phyloP scores from a whole-genome alignment of 805 yeast species.

The Candida silvicultrix region DNA sequence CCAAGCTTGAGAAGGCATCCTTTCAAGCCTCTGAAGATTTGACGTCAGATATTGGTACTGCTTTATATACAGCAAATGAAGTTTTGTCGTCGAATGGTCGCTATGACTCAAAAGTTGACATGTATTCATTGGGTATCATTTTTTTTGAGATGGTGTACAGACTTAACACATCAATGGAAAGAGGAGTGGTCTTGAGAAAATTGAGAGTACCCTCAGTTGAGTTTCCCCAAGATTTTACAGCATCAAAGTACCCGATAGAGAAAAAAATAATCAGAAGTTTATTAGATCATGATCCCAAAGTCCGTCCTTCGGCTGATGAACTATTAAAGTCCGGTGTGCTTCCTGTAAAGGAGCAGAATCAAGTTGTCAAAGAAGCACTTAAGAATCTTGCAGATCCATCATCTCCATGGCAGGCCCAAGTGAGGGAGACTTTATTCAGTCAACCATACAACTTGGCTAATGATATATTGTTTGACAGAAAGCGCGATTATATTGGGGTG shows the following conservation, averaged over 20 bases:
- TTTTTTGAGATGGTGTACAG: constrained; percentile 92
- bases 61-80: constrained; percentile 88
- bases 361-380: constrained; percentile 81
- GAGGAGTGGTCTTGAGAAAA: constrained; percentile 64
- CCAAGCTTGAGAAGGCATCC: constrained; percentile 19
- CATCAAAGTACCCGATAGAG: constrained; percentile 47
- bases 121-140: constrained; percentile 91
- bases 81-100: constrained; percentile 64
- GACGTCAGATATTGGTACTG: constrained; percentile 92
- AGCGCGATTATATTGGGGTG: constrained; percentile 21
- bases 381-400: constrained; percentile 82
- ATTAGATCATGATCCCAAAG: constrained; percentile 71
- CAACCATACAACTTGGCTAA: constrained; percentile 82
- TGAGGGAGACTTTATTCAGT: constrained; percentile 76
- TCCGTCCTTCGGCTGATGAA: constrained; percentile 74
- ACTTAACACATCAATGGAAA: constrained; percentile 89
- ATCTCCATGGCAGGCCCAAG: constrained; percentile 92
- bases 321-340: constrained; percentile 75
- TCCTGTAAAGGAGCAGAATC: constrained; percentile 88
- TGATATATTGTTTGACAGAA: constrained; percentile 73
- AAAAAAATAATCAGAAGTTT: constrained; percentile 59
- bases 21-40: constrained; percentile 53
- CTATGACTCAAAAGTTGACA: constrained; percentile 93
- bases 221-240: constrained; percentile 67
- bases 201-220: constrained; percentile 53